A percentile compares a stretch with the other conserved stretches of the same genome.
Evolutionary conservation across 2,329 filamentous ascomycete species (phyloP).

Genomic region (Seiridium cupressi): DNA sequence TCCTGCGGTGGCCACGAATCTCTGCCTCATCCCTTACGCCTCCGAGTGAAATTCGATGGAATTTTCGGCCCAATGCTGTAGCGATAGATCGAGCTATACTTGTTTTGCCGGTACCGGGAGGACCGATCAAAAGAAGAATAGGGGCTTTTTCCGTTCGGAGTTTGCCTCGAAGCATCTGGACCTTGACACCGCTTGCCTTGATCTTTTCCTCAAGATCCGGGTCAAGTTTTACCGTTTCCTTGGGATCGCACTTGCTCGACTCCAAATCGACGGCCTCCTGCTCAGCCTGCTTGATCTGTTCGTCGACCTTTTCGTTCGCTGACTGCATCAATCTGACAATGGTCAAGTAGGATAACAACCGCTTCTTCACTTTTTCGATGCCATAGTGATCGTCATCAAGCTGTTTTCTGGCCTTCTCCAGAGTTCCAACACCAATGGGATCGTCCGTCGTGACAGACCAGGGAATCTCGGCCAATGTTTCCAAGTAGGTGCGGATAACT

Average conservation of each 20-base stretch:
- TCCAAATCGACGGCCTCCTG: conserved; percentile 50
- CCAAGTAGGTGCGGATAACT: conserved; percentile 88
- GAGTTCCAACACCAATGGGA: conserved; percentile 75
- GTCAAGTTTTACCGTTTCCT: conserved; percentile 27
- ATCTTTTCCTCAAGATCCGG: conserved; percentile 37
- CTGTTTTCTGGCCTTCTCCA: conserved; percentile 79
- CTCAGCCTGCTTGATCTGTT: conserved; percentile 69
- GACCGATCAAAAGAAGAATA: conserved; percentile 88
- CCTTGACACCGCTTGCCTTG: conserved; percentile 55
- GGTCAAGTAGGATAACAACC: conserved; percentile 89
- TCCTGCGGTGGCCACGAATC: conserved; percentile 90
- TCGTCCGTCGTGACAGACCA: conserved; percentile 87
- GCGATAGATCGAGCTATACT: conserved; percentile 92
- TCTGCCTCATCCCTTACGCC: conserved; percentile 96
- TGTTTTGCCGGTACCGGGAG: conserved; percentile 94
- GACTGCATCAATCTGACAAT: conserved; percentile 95
- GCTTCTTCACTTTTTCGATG: conserved; percentile 94
- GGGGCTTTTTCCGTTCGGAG: conserved; percentile 93
- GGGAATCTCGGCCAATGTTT: conserved; percentile 90
- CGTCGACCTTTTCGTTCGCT: conserved; percentile 79
- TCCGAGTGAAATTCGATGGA: conserved; percentile 94
- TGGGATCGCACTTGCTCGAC: conserved; percentile 34
- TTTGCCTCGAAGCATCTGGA: conserved; percentile 76
- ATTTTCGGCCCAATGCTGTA: conserved; percentile 87
- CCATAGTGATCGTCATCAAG: conserved; percentile 96